Evolutionary conservation across 2,329 filamentous ascomycete species (phyloP), one percentile per base, ranked within the genome.

Genomic region (Sarocladium oryzae): DNA sequence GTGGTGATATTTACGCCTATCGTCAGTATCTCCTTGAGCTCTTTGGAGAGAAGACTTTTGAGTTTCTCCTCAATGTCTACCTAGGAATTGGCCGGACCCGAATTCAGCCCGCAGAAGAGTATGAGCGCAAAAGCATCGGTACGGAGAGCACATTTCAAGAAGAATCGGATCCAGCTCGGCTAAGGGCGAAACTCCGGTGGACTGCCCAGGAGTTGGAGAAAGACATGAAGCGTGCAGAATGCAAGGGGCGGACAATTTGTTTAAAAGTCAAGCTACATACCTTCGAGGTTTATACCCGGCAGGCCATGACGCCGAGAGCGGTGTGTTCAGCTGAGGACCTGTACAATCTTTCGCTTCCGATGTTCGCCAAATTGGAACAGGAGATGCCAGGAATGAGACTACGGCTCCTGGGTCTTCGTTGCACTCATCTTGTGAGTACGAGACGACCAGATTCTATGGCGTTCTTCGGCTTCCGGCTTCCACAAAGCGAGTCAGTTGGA

Each of bases 231-330:
- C 79, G 82, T 23, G 89, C 88, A 1, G 81, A 88, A 56, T 89
- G 88, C 68, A 96, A 92, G 66, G 92, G 92, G 1, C 81, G 89
- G n/a, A 97, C 92, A 0, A 71, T 99, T 1, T 89, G 89, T 20
- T 72, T 99, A 32, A 99, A 99, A 66, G 78, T 96, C 56, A 99
- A 99, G 65, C 72, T 97, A 7, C 89, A 96, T 64, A 96, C 90
- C 0, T 99, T 92, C 60, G 91, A 97, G 66, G 88, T 96, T 18
- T 78, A 89, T 49, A 95, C 91, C 0, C 78, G 93, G 28, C 93
- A 99, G 63, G 79, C 81, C 5, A 81, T 87, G 3, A 78, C 85
- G 2, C 85, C 88, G 0, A 86, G 84, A 56, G 83, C 90, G 0
- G 76, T 96, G 1, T 78, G 70, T 46, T 72, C 78, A 5, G 86